Base-by-base conservation (phyloP, 2,329 filamentous ascomycete species). In the Calonectria fujianensis region DNA sequence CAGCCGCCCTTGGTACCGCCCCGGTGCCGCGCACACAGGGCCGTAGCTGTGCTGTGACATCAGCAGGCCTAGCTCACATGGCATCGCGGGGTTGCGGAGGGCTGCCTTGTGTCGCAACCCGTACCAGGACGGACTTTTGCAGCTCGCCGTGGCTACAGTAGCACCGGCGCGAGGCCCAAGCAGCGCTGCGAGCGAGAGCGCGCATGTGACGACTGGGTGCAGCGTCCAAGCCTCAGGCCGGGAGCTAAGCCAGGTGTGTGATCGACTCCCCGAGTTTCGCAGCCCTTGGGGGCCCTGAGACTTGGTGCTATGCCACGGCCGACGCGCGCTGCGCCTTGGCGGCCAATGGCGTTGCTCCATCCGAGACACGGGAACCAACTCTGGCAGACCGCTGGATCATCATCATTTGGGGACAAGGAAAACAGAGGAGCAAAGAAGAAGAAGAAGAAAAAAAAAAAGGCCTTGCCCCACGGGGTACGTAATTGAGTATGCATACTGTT, bases 21-120 rank as follows among this genome's bases (percentile, higher is more conserved):
- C 29, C 27, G 29, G 20, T 18, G 31, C 31, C 35, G 31, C 54
- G 20, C 31, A 35, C 54, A 24, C 54, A 48, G 39, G 11, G 27
- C 59, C 14, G 37, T 8, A 6, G 18, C 54, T 27, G 70, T 73
- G 65, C 65, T 45, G 70, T 73, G 71, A 73, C 71, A 73, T 73
- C 61, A 72, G 61, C 50, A 45, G 48, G 48, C 29, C 24, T 13
- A 27, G 48, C 52, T 67, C 39, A 67, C 51, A 67, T 61, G 31
- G 37, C 57, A 61, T 39, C 32, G 57, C n/a, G n/a, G 57, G 54
- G 57, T 31, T 31, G 51, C 27, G 29, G 29, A 54, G 57, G 57
- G 57, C 57, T 63, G 57, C n/a, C 20, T 41, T 10, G 57, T 41
- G 57, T 63, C n/a, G 57, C 35, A 63, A 39, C 57, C 57, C 57